Evolutionary conservation across 768 basidiomycete species (phyloP), one percentile per base, ranked within the genome.

Genomic region (Tylopilus subfusipes): DNA sequence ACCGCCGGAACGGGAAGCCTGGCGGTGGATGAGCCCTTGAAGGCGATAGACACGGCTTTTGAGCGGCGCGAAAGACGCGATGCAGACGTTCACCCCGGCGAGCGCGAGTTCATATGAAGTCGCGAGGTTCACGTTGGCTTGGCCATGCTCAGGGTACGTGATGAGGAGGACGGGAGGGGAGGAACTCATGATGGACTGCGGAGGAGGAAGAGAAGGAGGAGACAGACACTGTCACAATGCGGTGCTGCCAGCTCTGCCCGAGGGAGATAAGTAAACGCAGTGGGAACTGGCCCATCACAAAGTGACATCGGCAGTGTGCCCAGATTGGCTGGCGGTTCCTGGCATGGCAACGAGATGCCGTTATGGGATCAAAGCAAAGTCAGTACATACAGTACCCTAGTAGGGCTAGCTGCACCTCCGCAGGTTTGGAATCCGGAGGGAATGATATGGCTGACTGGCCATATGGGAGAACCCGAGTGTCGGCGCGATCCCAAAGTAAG

Each of bases 21-120:
- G 50, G 9, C 42, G 24, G 22, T 34, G n/a, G n/a, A 43, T 16
- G 22, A 44, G 33, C 22, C 54, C 60, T 44, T 50, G 53, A 27
- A 62, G 22, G 14, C 38, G 50, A 10, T 19, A 24, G 16, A 62
- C 22, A n/a, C 60, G 56, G 18, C 40, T 3, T 45, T 18, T 11
- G 40, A 62, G 60, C 2, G 60, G 12, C 24, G 48, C n/a, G 10
- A 58, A 62, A 16, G 53, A 62, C 1, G 60, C 53, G 3, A 62
- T 44, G 22, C n/a, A 21, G 14, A 62, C 51, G 29, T 58, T 42
- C 11, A 33, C 50, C 5, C 53, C 56, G 5, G 48, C 44, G 12
- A 62, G 45, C 8, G 48, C 61, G 6, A 62, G 60, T 27, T 62
- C 60, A 9, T 58, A 61, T 13, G 60, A 22, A 8, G 46, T 58